Evolutionary conservation across 2,329 filamentous ascomycete genomes (phyloP).

Genomic region (Diplodia scrobiculata): DNA sequence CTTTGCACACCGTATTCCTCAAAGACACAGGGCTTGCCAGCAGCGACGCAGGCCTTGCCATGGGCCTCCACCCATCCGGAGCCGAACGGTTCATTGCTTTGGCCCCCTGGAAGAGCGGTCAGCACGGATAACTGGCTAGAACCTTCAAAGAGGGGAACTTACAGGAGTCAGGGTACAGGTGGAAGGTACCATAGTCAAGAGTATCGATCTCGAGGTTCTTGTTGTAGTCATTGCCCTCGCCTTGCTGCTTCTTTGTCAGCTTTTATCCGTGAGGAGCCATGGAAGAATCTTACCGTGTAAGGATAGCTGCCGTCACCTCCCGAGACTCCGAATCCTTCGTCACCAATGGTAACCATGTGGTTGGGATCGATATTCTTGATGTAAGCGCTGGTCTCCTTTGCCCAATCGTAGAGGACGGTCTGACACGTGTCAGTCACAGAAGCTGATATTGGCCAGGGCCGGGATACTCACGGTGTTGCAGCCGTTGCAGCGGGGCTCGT

Average conservation of each 20-base stretch:
- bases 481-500: slow-evolving; percentile 65
- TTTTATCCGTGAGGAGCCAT: neutral
- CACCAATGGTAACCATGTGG: slow-evolving; percentile 65
- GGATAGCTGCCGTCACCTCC: slow-evolving; percentile 55
- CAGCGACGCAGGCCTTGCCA: slow-evolving; percentile 42
- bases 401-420: slow-evolving; percentile 63
- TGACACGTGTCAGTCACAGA: neutral
- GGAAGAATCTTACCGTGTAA: slow-evolving; percentile 42
- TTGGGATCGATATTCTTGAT: slow-evolving; percentile 64
- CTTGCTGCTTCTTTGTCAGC: slow-evolving; percentile 34
- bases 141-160: slow-evolving; percentile 27
- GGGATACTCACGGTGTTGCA: slow-evolving; percentile 50
- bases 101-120: slow-evolving; percentile 35
- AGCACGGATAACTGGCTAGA: neutral
- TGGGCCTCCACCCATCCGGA: slow-evolving; percentile 54
- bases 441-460: neutral
- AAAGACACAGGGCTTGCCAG: slow-evolving; percentile 47
- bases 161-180: slow-evolving; percentile 56
- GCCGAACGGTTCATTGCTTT: slow-evolving; percentile 42
- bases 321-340: slow-evolving; percentile 59
- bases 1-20: slow-evolving; percentile 45
- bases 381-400: slow-evolving; percentile 58
- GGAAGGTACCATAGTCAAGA: slow-evolving; percentile 60
- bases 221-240: slow-evolving; percentile 57
- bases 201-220: slow-evolving; percentile 56